These are phyloP conservation scores for Chalaropsis thielavioides DNA, from an alignment of 2,329 filamentous ascomycete species.

Conservation along the genomic window DNA sequence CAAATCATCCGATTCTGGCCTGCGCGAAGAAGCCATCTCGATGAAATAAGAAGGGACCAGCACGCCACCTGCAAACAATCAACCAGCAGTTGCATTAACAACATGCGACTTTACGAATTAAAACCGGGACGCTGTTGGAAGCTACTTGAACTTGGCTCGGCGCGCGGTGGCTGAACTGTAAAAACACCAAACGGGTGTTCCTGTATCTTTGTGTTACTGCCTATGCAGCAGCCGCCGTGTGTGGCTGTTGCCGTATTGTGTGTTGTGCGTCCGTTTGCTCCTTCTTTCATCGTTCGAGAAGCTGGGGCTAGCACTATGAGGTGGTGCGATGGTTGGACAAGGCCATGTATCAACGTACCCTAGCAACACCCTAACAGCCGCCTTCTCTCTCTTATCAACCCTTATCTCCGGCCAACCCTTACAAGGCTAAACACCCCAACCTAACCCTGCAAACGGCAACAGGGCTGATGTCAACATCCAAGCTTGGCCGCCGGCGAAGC, in stretches of 20 bases:
- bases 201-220: no score
- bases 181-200: no score
- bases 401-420: not conserved
- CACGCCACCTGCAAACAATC: not conserved
- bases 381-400: not conserved
- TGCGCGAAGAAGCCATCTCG: not conserved
- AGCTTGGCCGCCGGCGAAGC: not conserved
- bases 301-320: not conserved
- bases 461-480: not conserved
- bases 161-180: no score
- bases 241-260: no score
- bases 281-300: not conserved
- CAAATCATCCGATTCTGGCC: not conserved
- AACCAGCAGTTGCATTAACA: not conserved
- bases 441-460: not conserved
- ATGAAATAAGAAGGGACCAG: not conserved
- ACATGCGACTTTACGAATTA: constrained; percentile 12
- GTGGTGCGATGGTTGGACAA: not conserved
- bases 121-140: constrained; percentile 6
- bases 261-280: no score
- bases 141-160: not conserved
- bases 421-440: not conserved
- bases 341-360: not conserved
- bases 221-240: no score
- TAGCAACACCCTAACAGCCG: not conserved